These are phyloP conservation scores for Aspergillus olivimuriae DNA, from an alignment of 495 filamentous ascomycete genomes.

Conservation along the genomic window DNA sequence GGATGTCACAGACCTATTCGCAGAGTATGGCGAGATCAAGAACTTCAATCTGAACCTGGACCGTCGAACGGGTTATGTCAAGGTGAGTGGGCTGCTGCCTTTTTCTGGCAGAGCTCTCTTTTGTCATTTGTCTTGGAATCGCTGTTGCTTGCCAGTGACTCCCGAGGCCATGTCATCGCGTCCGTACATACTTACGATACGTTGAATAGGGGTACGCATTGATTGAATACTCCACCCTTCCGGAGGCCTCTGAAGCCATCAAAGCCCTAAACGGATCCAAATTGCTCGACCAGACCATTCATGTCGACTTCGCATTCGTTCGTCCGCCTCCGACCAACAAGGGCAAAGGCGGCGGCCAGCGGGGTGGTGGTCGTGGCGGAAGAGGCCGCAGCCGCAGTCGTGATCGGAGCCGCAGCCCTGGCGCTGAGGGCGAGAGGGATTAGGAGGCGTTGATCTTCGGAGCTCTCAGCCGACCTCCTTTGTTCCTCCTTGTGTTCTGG, in stretches of 20 bases:
- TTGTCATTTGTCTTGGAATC: not conserved
- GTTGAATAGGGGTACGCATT: slow-evolving; percentile 73
- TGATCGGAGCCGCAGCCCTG: slow-evolving; percentile 55
- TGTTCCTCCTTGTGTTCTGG: not conserved
- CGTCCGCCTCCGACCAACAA: slow-evolving; percentile 74
- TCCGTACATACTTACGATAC: too few relatives aligned
- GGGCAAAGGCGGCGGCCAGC: slow-evolving; percentile 45
- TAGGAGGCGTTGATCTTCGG: slow-evolving; percentile 10
- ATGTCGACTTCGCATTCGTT: slow-evolving; percentile 95
- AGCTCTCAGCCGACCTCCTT: not conserved
- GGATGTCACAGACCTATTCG: slow-evolving; percentile 88
- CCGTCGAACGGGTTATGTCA: slow-evolving; percentile 93
- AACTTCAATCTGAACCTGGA: slow-evolving; percentile 94
- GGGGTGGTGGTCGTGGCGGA: slow-evolving; percentile 38
- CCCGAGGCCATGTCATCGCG: not conserved
- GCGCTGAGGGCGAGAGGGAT: slow-evolving; percentile 32
- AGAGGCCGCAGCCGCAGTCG: slow-evolving; percentile 51
- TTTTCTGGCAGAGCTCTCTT: not conserved
- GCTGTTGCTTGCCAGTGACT: not conserved
- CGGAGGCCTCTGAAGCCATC: slow-evolving; percentile 80
- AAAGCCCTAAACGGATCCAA: slow-evolving; percentile 75
- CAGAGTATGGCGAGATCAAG: slow-evolving; percentile 95
- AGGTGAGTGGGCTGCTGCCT: slow-evolving; percentile 49
- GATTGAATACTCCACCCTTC: slow-evolving; percentile 86
- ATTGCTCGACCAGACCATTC: slow-evolving; percentile 85